Percentiles rank a stretch among this genome's conserved stretches.
phyloP scores from a whole-genome alignment of 176 grass and related monocot genomes.

The Aegilops tauschii region DNA sequence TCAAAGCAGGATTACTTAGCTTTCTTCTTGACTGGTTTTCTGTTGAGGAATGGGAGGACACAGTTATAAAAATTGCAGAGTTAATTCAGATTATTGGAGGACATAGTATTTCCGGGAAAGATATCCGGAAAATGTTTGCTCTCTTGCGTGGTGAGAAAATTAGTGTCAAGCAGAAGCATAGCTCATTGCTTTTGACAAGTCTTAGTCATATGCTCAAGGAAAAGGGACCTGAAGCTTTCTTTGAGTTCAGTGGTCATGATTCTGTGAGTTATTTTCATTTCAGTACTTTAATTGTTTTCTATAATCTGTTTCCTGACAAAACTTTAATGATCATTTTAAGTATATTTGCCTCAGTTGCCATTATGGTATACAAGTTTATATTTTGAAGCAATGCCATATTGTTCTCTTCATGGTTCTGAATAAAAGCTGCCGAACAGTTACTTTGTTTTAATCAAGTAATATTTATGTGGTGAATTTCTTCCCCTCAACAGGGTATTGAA shows the following conservation, averaged over 20 bases:
- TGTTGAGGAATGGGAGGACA: constrained; percentile 67
- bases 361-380: background rate
- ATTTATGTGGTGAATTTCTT: constrained; percentile 26
- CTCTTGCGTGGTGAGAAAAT: constrained; percentile 76
- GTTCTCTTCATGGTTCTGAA: background rate
- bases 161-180: constrained; percentile 61
- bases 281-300: background rate
- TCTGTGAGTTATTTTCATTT: constrained; percentile 64
- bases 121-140: constrained; percentile 93
- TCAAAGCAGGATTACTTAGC: constrained; percentile 79
- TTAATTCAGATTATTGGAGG: constrained; percentile 97
- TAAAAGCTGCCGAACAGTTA: background rate
- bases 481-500: constrained; percentile 70
- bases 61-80: constrained; percentile 65
- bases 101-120: constrained; percentile 94
- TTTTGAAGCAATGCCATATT: background rate
- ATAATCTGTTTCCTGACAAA: background rate
- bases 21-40: constrained; percentile 99
- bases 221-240: constrained; percentile 96
- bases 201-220: constrained; percentile 95
- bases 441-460: background rate
- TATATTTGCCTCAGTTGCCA: background rate
- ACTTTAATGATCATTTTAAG: background rate
- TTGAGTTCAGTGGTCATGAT: constrained; percentile 79
- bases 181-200: constrained; percentile 83